A percentile compares a stretch with the other conserved stretches of the same genome.
Evolutionary conservation across 176 grass and related monocot species (phyloP).

Genomic region (Hordeum vulgare): MorexV3_pseudomolecules_assembly NC_058523.1:506644171-506644670

Average conservation of each 20-base stretch:
- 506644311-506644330: constrained; percentile 5
- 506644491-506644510: neutral
- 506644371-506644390: neutral
- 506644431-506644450: neutral
- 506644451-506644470: constrained; percentile 24
- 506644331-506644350: constrained; percentile 7
- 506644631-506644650: no score
- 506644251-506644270: neutral
- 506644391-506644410: constrained; percentile 46
- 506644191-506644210: neutral
- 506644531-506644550: constrained; percentile 36
- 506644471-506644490: constrained; percentile 15
- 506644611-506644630: neutral
- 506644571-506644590: constrained; percentile 7
- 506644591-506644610: neutral
- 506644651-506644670: constrained; percentile 42
- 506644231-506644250: neutral
- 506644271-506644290: neutral
- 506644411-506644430: neutral
- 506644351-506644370: constrained; percentile 49
- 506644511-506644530: constrained; percentile 3
- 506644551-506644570: constrained; percentile 26
- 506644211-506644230: neutral
- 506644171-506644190: no score
- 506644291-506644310: neutral